These are phyloP conservation scores for Phtheirospermum japonicum DNA, from an alignment of 257 asterid species.

Conservation along the genomic window DNA sequence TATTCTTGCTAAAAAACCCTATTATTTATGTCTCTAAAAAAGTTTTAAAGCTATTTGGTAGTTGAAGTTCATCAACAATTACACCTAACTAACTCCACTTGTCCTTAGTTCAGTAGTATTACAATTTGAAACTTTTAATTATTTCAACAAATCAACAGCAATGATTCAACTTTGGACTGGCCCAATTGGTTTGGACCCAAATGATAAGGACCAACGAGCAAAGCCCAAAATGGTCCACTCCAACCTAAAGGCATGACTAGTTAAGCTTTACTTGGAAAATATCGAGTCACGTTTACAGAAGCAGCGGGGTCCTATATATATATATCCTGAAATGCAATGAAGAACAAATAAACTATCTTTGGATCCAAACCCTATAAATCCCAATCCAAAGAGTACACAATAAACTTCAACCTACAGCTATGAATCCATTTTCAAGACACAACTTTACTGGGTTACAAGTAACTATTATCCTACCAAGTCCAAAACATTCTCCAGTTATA, in stretches of 20 bases:
- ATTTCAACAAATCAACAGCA: neutral
- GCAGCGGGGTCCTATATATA: too few species aligned
- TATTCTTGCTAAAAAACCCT: too few species aligned
- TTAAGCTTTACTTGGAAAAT: too few species aligned
- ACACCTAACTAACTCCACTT: neutral
- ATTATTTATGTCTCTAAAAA: neutral
- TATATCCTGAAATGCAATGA: too few species aligned
- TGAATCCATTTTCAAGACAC: neutral
- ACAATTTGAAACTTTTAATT: neutral
- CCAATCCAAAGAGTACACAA: neutral
- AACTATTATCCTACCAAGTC: slow-evolving; percentile 16
- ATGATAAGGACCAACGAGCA: too few species aligned
- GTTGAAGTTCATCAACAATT: neutral
- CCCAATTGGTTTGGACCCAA: too few species aligned
- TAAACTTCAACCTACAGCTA: neutral
- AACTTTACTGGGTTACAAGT: neutral
- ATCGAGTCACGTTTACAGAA: too few species aligned
- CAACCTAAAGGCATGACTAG: too few species aligned
- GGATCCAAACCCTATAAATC: too few species aligned
- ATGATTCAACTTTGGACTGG: neutral
- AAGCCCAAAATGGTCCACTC: too few species aligned
- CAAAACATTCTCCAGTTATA: slow-evolving; percentile 10
- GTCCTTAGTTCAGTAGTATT: neutral
- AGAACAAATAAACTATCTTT: neutral
- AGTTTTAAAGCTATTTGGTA: neutral